Conservation (phyloP, 2,329 filamentous ascomycete species). For the Epichloe brachyelytri region DNA sequence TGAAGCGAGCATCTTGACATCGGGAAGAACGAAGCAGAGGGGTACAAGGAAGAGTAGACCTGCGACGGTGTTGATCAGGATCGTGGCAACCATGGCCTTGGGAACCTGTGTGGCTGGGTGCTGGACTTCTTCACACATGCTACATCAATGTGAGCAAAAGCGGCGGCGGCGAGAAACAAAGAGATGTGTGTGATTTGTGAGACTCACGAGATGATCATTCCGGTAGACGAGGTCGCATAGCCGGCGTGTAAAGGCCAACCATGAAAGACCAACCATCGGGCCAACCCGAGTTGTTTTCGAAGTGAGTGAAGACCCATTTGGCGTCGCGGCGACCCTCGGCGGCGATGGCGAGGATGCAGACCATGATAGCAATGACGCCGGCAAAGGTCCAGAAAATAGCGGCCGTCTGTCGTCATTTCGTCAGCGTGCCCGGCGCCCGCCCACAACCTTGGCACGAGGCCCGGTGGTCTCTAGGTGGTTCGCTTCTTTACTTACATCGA, state of each 20-base stretch:
- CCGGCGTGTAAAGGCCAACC: slow-evolving; percentile 61
- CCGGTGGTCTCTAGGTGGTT: neutral
- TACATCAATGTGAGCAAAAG: slow-evolving; percentile 14
- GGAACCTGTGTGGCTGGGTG: slow-evolving; percentile 55
- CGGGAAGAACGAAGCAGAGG: slow-evolving; percentile 55
- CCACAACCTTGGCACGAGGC: slow-evolving; percentile 4
- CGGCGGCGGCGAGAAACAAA: neutral
- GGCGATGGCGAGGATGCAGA: slow-evolving; percentile 51
- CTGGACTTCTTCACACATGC: slow-evolving; percentile 63
- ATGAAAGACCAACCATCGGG: slow-evolving; percentile 58
- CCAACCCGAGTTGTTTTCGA: slow-evolving; percentile 59
- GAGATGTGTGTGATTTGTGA: neutral
- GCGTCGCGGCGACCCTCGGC: slow-evolving; percentile 53
- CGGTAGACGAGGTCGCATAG: slow-evolving; percentile 63
- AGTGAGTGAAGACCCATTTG: slow-evolving; percentile 52
- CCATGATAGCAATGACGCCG: slow-evolving; percentile 51
- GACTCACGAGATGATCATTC: slow-evolving; percentile 66
- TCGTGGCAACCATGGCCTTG: slow-evolving; percentile 57
- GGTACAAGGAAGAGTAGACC: slow-evolving; percentile 58
- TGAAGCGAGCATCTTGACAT: slow-evolving; percentile 39
- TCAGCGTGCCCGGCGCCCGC: neutral
- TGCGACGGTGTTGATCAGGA: slow-evolving; percentile 52
- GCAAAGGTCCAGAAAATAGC: slow-evolving; percentile 66
- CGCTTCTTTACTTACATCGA: slow-evolving; percentile 49
- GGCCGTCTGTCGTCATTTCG: slow-evolving; percentile 34